A percentile compares a stretch with the other conserved stretches of the same genome.
Evolutionary conservation across 2,329 filamentous ascomycete species (phyloP).

Genomic region (Aspergillus quadrilineatus): DNA sequence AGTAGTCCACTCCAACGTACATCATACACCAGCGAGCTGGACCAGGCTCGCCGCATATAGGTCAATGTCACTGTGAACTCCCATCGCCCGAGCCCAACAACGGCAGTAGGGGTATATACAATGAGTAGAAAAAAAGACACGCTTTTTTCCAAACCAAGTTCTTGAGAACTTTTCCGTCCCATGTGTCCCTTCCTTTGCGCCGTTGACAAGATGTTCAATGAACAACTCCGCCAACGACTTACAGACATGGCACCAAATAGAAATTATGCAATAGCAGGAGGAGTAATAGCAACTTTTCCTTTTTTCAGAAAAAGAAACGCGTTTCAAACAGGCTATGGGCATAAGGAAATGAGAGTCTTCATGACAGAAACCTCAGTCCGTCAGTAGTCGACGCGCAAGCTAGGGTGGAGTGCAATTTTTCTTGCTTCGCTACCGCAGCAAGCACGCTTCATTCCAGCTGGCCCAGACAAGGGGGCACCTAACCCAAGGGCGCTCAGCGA

Average conservation of each 20-base stretch:
- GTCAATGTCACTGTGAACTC: constrained; percentile 24
- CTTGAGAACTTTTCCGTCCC: constrained; percentile 22
- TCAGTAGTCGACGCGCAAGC: constrained; percentile 33
- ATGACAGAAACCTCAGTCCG: constrained; percentile 15
- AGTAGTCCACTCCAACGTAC: constrained; percentile 31
- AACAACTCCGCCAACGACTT: constrained; percentile 23
- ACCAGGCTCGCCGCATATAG: constrained; percentile 21
- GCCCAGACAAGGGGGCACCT: constrained; percentile 32
- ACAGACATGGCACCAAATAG: constrained; percentile 10
- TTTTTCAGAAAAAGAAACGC: constrained; percentile 25
- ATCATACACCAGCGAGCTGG: constrained; percentile 30
- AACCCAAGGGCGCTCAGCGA: constrained; percentile 24
- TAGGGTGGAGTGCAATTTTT: constrained; percentile 37
- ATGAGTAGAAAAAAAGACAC: constrained; percentile 22
- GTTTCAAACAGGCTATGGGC: constrained; percentile 11
- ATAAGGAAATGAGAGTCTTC: constrained; percentile 7
- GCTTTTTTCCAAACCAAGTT: constrained; percentile 30
- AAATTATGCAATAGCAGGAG: constrained; percentile 19
- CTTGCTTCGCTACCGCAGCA: constrained; percentile 42
- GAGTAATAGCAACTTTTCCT: constrained; percentile 21
- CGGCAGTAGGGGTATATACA: constrained; percentile 31
- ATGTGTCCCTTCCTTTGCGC: constrained; percentile 18
- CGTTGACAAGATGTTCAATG: constrained; percentile 16
- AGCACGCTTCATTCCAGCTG: constrained; percentile 41
- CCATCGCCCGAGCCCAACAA: constrained; percentile 23